These are phyloP conservation scores for Penicillium sp. DNA, from an alignment of 2,329 filamentous ascomycete genomes.

Conservation along the genomic window DNA sequence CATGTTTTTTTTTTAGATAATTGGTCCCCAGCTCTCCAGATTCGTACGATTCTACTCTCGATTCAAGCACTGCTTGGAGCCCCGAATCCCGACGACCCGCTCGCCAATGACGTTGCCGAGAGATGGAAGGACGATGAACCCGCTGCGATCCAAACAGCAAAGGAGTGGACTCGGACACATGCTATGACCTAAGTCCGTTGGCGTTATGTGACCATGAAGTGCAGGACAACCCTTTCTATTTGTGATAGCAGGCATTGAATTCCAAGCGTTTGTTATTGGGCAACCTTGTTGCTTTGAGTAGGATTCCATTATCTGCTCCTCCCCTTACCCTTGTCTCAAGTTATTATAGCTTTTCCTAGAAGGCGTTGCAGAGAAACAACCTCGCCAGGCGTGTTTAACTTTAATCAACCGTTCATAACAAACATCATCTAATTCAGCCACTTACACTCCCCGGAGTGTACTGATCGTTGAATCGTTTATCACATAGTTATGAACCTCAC, in stretches of 20 bases:
- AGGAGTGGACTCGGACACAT: conserved; percentile 85
- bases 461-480: neutral
- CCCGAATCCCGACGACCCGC: conserved; percentile 96
- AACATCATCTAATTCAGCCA: neutral
- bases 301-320: conserved; percentile 3
- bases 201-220: conserved; percentile 35
- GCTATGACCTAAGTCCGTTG: conserved; percentile 54
- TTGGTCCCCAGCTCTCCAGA: conserved; percentile 97
- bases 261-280: conserved; percentile 17
- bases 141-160: conserved; percentile 86
- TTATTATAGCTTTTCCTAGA: conserved; percentile 4
- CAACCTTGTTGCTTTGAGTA: conserved; percentile 11
- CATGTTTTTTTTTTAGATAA: conserved; percentile 62
- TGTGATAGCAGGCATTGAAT: conserved; percentile 15
- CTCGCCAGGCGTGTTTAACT: neutral
- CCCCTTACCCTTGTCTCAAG: conserved; percentile 2
- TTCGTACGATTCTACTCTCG: conserved; percentile 95
- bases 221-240: conserved; percentile 16
- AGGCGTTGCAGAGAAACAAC: conserved; percentile 19
- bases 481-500: no score
- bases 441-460: neutral
- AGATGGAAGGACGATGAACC: conserved; percentile 96
- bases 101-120: conserved; percentile 96
- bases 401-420: neutral
- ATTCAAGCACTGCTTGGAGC: conserved; percentile 96